A percentile compares a stretch with the other conserved stretches of the same genome.
Evolutionary conservation across 768 basidiomycete genomes (phyloP).

Genomic region (Kwoniella dendrophila): DNA sequence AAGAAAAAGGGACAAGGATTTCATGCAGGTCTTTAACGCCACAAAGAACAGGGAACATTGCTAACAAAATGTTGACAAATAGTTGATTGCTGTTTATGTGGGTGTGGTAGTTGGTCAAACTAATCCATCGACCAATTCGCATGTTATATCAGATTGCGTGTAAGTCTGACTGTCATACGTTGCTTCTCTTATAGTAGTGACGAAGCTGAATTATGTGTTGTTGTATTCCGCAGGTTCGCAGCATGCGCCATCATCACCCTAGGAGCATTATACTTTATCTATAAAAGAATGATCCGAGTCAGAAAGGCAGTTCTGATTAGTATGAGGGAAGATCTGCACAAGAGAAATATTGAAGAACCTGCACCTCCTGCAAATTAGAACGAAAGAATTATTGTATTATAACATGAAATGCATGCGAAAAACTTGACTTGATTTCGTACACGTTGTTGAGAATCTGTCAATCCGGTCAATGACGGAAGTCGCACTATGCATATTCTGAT

Average conservation of each 20-base stretch:
- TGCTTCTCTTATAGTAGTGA: not conserved
- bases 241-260: conserved; percentile 72
- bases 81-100: conserved; percentile 25
- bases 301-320: conserved; percentile 48
- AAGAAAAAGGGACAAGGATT: not conserved
- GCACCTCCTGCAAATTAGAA: conserved; percentile 13
- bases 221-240: conserved; percentile 56
- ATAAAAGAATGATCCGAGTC: conserved; percentile 64
- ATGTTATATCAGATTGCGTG: conserved; percentile 71
- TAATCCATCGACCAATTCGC: conserved; percentile 59
- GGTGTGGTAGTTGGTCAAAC: conserved; percentile 52
- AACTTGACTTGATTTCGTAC: too few species aligned
- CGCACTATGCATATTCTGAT: too few species aligned
- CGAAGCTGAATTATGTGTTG: not conserved
- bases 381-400: too few species aligned
- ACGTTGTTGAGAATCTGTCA: too few species aligned
- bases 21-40: not conserved
- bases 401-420: too few species aligned
- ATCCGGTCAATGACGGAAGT: too few species aligned
- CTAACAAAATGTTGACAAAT: not conserved
- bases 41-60: not conserved
- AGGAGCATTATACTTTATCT: conserved; percentile 65
- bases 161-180: conserved; percentile 13
- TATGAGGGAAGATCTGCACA: conserved; percentile 41
- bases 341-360: conserved; percentile 13